Evolutionary conservation across 78 protist genomes (phyloP).

Genomic region (Dictyostelium capitatum): DNA sequence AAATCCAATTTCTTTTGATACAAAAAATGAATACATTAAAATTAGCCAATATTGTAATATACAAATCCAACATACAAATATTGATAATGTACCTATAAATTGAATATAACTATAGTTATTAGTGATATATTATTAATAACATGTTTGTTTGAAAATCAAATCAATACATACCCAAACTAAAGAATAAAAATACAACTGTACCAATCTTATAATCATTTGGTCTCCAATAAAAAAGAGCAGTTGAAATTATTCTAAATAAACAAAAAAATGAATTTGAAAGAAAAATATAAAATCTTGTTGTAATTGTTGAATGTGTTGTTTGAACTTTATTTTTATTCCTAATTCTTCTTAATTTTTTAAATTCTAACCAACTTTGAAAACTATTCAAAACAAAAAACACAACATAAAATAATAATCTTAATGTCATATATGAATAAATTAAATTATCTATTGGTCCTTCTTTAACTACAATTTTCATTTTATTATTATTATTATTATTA

Average conservation of each 20-base stretch:
- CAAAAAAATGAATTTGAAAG: neutral
- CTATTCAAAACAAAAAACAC: neutral
- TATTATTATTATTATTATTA: too few relatives aligned
- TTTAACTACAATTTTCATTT: too few relatives aligned
- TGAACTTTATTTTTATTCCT: neutral
- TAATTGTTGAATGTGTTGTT: too few relatives aligned
- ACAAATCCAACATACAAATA: too few relatives aligned
- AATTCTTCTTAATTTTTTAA: neutral
- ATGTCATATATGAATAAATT: neutral
- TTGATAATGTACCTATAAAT: too few relatives aligned
- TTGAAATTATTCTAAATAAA: neutral
- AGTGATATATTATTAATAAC: too few relatives aligned
- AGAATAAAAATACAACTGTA: neutral
- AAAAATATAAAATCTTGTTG: neutral
- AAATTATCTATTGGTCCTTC: neutral
- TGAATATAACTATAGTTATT: too few relatives aligned
- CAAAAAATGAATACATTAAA: constrained; percentile 47
- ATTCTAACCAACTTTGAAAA: neutral
- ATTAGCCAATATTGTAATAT: neutral
- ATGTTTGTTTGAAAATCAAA: too few relatives aligned
- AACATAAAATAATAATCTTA: neutral
- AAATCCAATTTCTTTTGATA: neutral
- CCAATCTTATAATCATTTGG: neutral
- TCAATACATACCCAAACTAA: too few relatives aligned
- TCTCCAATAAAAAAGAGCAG: neutral